A percentile compares a stretch with the other conserved stretches of the same genome.
Evolutionary conservation across 306 rosid species (phyloP).

Genomic region (Geum urbanum): DNA sequence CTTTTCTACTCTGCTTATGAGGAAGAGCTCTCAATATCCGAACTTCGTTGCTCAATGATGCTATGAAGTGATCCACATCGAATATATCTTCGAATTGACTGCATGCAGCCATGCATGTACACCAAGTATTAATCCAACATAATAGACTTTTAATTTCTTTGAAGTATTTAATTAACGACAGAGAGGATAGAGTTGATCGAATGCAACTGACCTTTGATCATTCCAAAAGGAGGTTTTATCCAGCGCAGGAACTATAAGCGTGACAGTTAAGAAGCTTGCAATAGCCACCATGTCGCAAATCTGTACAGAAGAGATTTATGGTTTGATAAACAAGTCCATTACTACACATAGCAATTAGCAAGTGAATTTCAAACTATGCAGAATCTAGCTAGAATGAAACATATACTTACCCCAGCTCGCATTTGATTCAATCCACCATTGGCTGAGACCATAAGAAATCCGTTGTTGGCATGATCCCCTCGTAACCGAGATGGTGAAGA

Average conservation of each 20-base stretch:
- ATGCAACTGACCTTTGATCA: conserved; percentile 43
- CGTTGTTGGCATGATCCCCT: conserved; percentile 55
- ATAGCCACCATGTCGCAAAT: conserved; percentile 71
- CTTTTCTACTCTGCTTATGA: conserved; percentile 42
- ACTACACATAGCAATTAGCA: neutral
- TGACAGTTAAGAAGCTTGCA: conserved; percentile 50
- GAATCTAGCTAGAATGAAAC: neutral
- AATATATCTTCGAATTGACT: conserved; percentile 79
- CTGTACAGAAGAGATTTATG: conserved; percentile 26
- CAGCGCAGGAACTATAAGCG: conserved; percentile 60
- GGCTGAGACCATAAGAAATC: conserved; percentile 57
- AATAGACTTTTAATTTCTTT: neutral
- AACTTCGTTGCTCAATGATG: conserved; percentile 65
- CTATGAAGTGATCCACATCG: conserved; percentile 68
- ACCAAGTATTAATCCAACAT: neutral
- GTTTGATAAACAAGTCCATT: neutral
- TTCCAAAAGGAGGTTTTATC: conserved; percentile 68
- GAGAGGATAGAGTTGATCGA: too few relatives aligned
- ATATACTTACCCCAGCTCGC: conserved; percentile 57
- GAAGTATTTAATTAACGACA: too few relatives aligned
- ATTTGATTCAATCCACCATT: conserved; percentile 80
- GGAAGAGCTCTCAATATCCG: conserved; percentile 66
- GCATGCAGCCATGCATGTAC: conserved; percentile 36
- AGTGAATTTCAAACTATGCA: neutral
- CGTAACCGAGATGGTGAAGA: neutral